These are phyloP conservation scores for Rutstroemia sp. DNA, from an alignment of 2,329 filamentous ascomycete genomes.

Conservation along the genomic window DNA sequence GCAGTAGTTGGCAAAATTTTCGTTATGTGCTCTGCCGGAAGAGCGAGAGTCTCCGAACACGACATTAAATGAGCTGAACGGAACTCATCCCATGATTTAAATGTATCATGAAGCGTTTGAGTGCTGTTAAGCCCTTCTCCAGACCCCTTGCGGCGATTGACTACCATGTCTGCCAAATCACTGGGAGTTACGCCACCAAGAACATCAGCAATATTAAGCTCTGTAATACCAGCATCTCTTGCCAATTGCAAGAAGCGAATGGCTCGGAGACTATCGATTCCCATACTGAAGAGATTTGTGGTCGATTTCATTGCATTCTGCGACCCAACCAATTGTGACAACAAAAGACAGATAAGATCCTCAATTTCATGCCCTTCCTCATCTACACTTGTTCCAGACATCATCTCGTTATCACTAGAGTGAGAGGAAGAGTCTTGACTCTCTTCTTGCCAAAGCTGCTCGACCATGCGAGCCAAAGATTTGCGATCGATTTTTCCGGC, in stretches of 20 bases:
- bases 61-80: neutral
- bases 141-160: neutral
- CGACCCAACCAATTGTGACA: neutral
- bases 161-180: neutral
- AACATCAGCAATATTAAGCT: conserved; percentile 2
- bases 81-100: neutral
- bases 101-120: neutral
- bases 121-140: no score
- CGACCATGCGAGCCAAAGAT: neutral
- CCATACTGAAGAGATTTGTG: neutral
- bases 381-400: neutral
- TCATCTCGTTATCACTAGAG: neutral
- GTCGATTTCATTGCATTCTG: neutral
- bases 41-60: neutral
- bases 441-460: neutral
- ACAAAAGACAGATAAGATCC: neutral
- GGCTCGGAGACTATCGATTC: neutral
- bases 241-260: neutral
- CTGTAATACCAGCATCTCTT: neutral
- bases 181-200: neutral
- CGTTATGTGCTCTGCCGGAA: neutral
- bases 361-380: neutral
- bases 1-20: conserved; percentile 1
- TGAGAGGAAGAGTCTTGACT: neutral
- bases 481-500: conserved; percentile 5